Evolutionary conservation across 2,329 filamentous ascomycete species (phyloP), one percentile per base, ranked within the genome.

Genomic region (Aureobasidium sp.): DNA sequence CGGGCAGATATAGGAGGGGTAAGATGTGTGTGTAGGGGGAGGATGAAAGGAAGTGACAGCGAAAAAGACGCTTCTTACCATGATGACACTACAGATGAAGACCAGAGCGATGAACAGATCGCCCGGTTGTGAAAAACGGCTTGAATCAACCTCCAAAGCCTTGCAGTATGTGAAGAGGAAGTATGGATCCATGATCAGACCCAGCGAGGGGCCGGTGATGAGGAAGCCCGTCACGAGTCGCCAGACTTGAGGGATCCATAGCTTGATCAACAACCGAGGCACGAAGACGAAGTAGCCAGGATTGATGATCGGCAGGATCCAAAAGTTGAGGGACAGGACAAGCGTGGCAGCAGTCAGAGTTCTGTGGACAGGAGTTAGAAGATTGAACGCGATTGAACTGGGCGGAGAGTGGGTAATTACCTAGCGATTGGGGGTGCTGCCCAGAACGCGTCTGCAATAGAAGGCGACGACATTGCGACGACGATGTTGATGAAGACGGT

Each of bases 21-120:
- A 33, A 84, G 72, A 58, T 62, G 60, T 27, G 65, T 57, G 63
- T 65, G 55, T 31, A 64, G 57, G 57, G 63, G 51, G 61, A 62
- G 64, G 49, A 57, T 61, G 61, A 64, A 60, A 42, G 46, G 13
- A 62, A 59, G 61, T 61, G 63, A 46, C 61, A 63, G 59, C 64
- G 65, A 62, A 33, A 33, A 65, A 61, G 69, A 67, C 62, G 63
- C 64, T 63, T 81, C 91, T 85, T 90, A 96, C 91, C 78, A 90
- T 71, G 65, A 94, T 93, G 69, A 87, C 75, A 55, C 76, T 75
- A 66, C 82, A 79, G 67, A 92, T 81, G 71, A 94, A 94, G 62
- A 86, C 74, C 67, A 95, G 76, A 71, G 95, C 96, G 76, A 86
- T 86, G 64, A 94, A 79, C 67, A 94, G 83, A 71, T 94, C 88